Evolutionary conservation across 257 asterid genomes (phyloP), one percentile per base, ranked within the genome.

Genomic region (Salvia rosmarinus): DNA sequence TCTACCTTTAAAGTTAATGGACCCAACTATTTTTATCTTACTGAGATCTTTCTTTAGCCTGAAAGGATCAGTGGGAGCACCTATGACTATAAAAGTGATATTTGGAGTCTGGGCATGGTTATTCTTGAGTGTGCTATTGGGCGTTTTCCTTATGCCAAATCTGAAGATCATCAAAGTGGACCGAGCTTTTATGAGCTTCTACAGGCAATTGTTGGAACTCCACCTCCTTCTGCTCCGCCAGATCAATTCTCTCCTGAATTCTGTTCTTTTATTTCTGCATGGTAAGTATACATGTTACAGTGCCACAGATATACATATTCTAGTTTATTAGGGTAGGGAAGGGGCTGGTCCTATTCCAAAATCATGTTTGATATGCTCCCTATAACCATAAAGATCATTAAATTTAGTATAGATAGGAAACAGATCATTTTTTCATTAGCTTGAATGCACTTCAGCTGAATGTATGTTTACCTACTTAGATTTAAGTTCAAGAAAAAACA

Each of bases 91-190:
- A 84, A 81, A 74, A 84, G 88, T 50, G 88, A 84, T 42, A 81
- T 84, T 13, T 84, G 88, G 88, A 84, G 88, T 56, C 73, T 84
- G 61, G 88, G 88, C 35, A 82, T 95, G 97, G 99, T 95, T 73
- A 86, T 90, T 80, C 96, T 95, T 51, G 99, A 95, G 87, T 91
- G 97, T 83, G 97, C 99, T 19, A 91, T 90, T 0, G 99, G 98
- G n/a, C 92, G 88, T 55, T 95, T 95, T 87, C 99, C 99, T 81
- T 95, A 95, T 81, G 81, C 90, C 62, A 89, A 91, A 71, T 85
- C 95, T 40, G 98, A 94, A 78, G 96, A 95, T 74, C 95, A 88
- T 80, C 96, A 87, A 83, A 80, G 64, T 56, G 87, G 96, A 60
- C 98, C 96, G 6, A 85, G 98, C 83, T 95, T 95, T 84, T 91